Conservation (phyloP, 75 land plant species). For the Selaginella tamariscina region DNA sequence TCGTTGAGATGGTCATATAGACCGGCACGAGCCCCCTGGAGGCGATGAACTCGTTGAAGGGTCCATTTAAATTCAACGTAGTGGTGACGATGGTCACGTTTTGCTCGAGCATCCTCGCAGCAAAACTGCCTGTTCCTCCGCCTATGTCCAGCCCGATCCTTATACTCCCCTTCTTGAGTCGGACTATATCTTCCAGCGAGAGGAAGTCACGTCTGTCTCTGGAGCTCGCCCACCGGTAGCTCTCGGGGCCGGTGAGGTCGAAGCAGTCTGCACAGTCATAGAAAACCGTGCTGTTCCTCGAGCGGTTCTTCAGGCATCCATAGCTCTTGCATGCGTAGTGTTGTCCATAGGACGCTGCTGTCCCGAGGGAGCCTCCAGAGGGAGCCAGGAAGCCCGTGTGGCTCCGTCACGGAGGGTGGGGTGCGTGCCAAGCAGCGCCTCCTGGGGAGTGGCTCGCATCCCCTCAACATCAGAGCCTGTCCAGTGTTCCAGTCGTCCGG, state of each 20-base stretch:
- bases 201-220: background rate
- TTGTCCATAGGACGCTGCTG: background rate
- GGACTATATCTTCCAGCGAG: background rate
- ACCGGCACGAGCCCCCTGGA: background rate
- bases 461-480: conserved; percentile 2
- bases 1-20: background rate
- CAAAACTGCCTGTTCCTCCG: conserved; percentile 13
- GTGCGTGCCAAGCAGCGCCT: conserved; percentile 7
- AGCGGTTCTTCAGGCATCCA: background rate
- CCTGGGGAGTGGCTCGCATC: conserved; percentile 3
- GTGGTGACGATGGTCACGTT: background rate
- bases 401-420: background rate
- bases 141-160: conserved; percentile 5
- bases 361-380: background rate
- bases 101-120: conserved; percentile 1
- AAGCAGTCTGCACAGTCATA: conserved; percentile 12
- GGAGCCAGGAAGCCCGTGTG: background rate
- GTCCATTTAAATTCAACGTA: conserved; percentile 8
- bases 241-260: background rate
- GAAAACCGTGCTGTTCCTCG: background rate
- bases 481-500: conserved; percentile 3
- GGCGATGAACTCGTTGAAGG: conserved; percentile 2
- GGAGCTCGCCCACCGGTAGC: background rate
- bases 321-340: conserved; percentile 10
- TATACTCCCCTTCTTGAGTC: background rate